Percentiles rank a stretch among this genome's conserved stretches.
Conservation (phyloP, 306 rosid species). For the Trifolium fragiferum region DNA sequence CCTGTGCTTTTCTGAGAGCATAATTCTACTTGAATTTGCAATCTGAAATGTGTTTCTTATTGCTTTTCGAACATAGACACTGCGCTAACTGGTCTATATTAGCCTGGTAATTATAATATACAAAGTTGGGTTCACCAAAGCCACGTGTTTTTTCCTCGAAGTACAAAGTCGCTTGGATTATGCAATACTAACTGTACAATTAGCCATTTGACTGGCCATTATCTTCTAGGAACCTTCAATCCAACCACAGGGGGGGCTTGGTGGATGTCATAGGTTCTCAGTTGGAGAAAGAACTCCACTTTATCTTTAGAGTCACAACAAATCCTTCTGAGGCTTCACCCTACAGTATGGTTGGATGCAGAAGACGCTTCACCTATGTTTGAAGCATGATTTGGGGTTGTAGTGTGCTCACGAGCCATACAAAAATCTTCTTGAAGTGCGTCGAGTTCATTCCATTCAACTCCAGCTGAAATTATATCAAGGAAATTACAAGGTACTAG, state of each 20-base stretch:
- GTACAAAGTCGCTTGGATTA: conserved; percentile 43
- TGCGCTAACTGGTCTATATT: conserved; percentile 35
- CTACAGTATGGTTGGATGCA: conserved; percentile 53
- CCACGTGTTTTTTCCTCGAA: conserved; percentile 31
- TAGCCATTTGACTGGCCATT: conserved; percentile 45
- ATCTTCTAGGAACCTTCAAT: conserved; percentile 57
- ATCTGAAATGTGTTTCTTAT: conserved; percentile 30
- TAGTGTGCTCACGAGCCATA: conserved; percentile 49
- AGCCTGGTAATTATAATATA: conserved; percentile 45
- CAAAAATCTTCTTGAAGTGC: conserved; percentile 62
- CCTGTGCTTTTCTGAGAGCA: background rate
- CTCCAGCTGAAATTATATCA: conserved; percentile 62
- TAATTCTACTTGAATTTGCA: conserved; percentile 2
- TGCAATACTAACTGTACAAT: conserved; percentile 67
- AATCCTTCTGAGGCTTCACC: conserved; percentile 46
- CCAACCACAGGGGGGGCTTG: conserved; percentile 50
- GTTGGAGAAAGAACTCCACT: conserved; percentile 28
- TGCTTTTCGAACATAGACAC: conserved; percentile 43
- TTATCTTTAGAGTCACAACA: conserved; percentile 42
- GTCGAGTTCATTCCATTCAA: conserved; percentile 76
- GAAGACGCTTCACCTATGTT: conserved; percentile 57
- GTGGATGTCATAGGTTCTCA: conserved; percentile 59
- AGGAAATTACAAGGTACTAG: conserved; percentile 42
- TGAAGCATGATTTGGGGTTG: conserved; percentile 50
- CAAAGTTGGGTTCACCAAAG: conserved; percentile 50